These are phyloP conservation scores for Polygonum aviculare DNA, from an alignment of 148 eudicot genomes.

Conservation along the genomic window DNA sequence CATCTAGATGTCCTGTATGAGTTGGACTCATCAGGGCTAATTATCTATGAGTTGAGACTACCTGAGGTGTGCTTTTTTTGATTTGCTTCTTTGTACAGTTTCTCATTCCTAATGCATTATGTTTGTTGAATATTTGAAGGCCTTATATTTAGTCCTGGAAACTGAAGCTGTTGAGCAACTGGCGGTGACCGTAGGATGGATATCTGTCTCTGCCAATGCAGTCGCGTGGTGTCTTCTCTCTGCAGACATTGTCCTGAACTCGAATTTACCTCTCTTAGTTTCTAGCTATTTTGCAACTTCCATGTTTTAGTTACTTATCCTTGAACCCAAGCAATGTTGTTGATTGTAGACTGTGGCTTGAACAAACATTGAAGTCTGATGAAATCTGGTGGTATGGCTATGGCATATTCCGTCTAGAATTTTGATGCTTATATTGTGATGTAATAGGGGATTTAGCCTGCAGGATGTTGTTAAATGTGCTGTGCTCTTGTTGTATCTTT, in stretches of 20 bases:
- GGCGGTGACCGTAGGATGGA: not conserved
- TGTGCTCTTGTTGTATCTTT: constrained; percentile 3
- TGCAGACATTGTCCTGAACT: constrained; percentile 6
- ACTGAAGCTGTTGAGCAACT: constrained; percentile 1
- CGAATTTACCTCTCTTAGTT: constrained; percentile 7
- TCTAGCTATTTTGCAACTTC: constrained; percentile 8
- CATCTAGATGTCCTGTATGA: not conserved
- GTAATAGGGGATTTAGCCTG: constrained; percentile 12
- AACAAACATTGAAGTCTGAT: constrained; percentile 5
- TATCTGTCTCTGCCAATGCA: not conserved
- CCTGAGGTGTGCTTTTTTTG: not conserved
- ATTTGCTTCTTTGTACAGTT: not conserved
- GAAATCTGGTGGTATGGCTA: constrained; percentile 8
- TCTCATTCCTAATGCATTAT: constrained; percentile 1
- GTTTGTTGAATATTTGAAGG: not conserved
- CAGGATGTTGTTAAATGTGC: constrained; percentile 5
- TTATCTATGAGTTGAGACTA: not conserved
- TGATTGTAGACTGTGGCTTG: constrained; percentile 10
- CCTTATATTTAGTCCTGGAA: constrained; percentile 3
- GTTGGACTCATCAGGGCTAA: not conserved
- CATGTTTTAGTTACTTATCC: constrained; percentile 4
- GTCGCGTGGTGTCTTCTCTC: not conserved
- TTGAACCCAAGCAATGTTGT: constrained; percentile 14
- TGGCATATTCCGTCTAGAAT: constrained; percentile 13
- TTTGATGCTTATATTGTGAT: constrained; percentile 5